Conservation (phyloP, 805 yeast species). For the Starmera dryadoides region DNA sequence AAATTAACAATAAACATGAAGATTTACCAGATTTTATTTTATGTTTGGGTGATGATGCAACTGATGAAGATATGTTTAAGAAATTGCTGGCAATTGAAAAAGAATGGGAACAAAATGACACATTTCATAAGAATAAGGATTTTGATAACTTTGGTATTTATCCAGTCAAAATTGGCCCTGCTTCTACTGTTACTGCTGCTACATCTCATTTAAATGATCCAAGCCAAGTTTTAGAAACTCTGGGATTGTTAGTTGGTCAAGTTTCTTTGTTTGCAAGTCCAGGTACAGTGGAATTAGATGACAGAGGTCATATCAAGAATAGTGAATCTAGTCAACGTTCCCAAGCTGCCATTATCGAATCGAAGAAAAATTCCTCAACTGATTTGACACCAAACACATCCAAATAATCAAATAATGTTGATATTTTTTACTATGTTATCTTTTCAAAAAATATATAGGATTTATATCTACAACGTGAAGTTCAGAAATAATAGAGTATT, state of each 20-base stretch:
- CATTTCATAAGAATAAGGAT: conserved; percentile 32
- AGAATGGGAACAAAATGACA: conserved; percentile 36
- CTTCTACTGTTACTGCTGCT: conserved; percentile 79
- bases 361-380: conserved; percentile 11
- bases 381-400: background rate
- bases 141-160: conserved; percentile 56
- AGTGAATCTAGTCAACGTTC: conserved; percentile 33
- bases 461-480: no score
- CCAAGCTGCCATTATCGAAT: conserved; percentile 17
- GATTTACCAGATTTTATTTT: conserved; percentile 75
- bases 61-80: conserved; percentile 96
- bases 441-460: no score
- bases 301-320: conserved; percentile 59
- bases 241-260: conserved; percentile 74
- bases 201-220: conserved; percentile 83
- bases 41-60: conserved; percentile 92
- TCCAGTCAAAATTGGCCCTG: conserved; percentile 91
- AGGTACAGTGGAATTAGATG: conserved; percentile 69
- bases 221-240: conserved; percentile 71
- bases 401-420: background rate
- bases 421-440: no score
- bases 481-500: no score
- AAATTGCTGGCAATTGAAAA: conserved; percentile 60
- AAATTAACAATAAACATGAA: conserved; percentile 27
- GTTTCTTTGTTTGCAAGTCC: conserved; percentile 74